phyloP scores from a whole-genome alignment of 2,329 filamentous ascomycete genomes.

The Ophiostoma sp. region DNA sequence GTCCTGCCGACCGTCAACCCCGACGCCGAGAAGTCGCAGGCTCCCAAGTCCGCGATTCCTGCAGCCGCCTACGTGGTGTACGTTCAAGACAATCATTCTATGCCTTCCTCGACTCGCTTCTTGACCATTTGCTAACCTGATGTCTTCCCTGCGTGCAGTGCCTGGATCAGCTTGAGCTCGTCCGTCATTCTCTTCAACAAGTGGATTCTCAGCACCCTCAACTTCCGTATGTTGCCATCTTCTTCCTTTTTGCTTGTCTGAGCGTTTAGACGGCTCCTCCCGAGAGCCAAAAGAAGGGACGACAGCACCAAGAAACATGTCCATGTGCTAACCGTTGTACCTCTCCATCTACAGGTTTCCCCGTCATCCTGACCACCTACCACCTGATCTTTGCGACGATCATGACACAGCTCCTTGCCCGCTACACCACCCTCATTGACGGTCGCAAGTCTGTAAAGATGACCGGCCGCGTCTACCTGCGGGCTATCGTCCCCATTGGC shows the following conservation, averaged over 20 bases:
- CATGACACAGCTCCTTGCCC: slow-evolving; percentile 91
- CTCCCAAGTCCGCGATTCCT: slow-evolving; percentile 66
- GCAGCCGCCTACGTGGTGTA: slow-evolving; percentile 82
- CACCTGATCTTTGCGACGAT: slow-evolving; percentile 90
- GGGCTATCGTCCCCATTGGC: slow-evolving; percentile 91
- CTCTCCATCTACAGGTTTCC: slow-evolving; percentile 52
- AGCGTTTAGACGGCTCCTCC: neutral
- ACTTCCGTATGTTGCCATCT: slow-evolving; percentile 65
- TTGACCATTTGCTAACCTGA: neutral
- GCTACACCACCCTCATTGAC: slow-evolving; percentile 86
- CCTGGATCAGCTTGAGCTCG: slow-evolving; percentile 90
- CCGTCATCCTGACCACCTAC: slow-evolving; percentile 90
- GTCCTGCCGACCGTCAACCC: slow-evolving; percentile 82
- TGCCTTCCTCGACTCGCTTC: neutral
- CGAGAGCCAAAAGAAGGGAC: neutral
- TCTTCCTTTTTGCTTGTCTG: neutral
- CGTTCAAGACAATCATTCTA: slow-evolving; percentile 32
- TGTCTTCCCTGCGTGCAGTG: slow-evolving; percentile 49
- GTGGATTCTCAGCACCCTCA: slow-evolving; percentile 84
- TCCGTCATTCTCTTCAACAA: slow-evolving; percentile 99
- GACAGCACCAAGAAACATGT: neutral
- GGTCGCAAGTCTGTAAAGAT: slow-evolving; percentile 96
- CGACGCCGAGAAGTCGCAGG: slow-evolving; percentile 67
- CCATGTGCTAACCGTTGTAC: slow-evolving; percentile 16
- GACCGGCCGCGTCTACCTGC: slow-evolving; percentile 89